A percentile compares a stretch with the other conserved stretches of the same genome.
Conservation (phyloP, 495 filamentous ascomycete genomes). For the Podospora anserina region DNA sequence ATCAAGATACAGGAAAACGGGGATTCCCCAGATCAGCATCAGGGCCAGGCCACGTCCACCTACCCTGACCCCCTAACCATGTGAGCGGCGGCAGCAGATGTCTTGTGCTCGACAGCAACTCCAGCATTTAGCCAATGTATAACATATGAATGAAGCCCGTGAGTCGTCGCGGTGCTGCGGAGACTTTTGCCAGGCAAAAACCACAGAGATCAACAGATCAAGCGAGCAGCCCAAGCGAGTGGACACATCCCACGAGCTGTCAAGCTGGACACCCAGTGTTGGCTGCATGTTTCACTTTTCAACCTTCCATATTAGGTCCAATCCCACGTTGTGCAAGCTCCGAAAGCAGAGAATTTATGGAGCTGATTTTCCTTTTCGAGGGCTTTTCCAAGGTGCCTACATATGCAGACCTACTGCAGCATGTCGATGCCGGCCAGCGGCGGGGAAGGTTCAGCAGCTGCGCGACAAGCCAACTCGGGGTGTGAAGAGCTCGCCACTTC, state of each 20-base stretch:
- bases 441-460: neutral
- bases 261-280: neutral
- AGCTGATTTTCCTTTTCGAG: neutral
- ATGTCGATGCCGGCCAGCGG: neutral
- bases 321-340: slow-evolving; percentile 3
- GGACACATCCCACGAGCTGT: neutral
- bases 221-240: no score
- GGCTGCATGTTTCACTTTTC: slow-evolving; percentile 1
- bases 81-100: neutral
- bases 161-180: no score
- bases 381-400: no score
- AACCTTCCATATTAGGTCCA: neutral
- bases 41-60: no score
- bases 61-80: neutral
- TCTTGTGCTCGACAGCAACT: neutral
- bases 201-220: no score
- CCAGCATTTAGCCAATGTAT: no score
- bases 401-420: neutral
- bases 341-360: neutral
- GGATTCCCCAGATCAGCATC: neutral
- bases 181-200: no score
- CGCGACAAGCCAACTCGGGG: no score
- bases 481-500: neutral
- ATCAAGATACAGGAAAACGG: neutral
- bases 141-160: no score